Percentiles rank a stretch among this genome's conserved stretches.
Evolutionary conservation across 306 rosid genomes (phyloP).

Genomic region (Rubus parviflorus): DNA sequence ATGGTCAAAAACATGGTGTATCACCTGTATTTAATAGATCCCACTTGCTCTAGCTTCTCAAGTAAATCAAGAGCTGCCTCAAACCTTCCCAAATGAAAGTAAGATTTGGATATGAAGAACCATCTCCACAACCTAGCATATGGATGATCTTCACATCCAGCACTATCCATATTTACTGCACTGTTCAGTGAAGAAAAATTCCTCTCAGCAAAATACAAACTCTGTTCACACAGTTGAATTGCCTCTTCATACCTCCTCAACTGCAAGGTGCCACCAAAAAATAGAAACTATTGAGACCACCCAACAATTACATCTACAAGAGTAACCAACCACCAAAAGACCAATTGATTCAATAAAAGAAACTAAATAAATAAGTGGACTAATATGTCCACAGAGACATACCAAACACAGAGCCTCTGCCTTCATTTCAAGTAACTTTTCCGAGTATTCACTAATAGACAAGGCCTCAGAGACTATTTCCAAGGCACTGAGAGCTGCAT

Average conservation of each 20-base stretch:
- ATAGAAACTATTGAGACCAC: conserved; percentile 2
- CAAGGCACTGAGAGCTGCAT: conserved; percentile 67
- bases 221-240: conserved; percentile 73
- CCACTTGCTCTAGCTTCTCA: conserved; percentile 59
- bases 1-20: conserved; percentile 15
- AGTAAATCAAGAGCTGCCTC: conserved; percentile 75
- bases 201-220: conserved; percentile 68
- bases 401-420: conserved; percentile 85
- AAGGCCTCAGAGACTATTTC: conserved; percentile 64
- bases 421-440: conserved; percentile 83
- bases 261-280: conserved; percentile 52
- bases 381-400: conserved; percentile 30
- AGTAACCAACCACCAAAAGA: conserved; percentile 2
- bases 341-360: not conserved
- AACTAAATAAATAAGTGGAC: conserved; percentile 12
- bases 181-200: conserved; percentile 42
- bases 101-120: conserved; percentile 74
- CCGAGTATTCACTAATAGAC: conserved; percentile 72
- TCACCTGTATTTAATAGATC: conserved; percentile 54
- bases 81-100: conserved; percentile 82
- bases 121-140: conserved; percentile 73
- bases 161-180: conserved; percentile 28
- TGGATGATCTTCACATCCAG: conserved; percentile 35
- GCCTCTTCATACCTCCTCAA: conserved; percentile 71
- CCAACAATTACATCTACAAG: not conserved